Evolutionary conservation across 768 basidiomycete genomes (phyloP).

Genomic region (Phanerochaete carnosa): DNA sequence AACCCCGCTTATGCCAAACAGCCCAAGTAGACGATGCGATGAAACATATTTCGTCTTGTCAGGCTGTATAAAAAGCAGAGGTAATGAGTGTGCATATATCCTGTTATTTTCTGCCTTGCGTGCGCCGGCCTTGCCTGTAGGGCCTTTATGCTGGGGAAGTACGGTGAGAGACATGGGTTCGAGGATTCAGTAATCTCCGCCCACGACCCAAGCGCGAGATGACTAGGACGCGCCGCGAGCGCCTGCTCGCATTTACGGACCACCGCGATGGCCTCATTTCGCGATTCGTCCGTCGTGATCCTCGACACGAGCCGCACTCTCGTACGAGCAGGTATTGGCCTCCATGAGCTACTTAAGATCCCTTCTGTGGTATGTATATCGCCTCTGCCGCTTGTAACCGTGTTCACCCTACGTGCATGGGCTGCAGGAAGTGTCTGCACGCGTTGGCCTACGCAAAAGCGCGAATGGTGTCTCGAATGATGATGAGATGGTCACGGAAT

Average conservation of each 20-base stretch:
- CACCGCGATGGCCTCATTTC: constrained; percentile 34
- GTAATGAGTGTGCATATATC: constrained; percentile 72
- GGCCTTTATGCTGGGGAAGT: constrained; percentile 23
- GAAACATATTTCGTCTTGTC: constrained; percentile 37
- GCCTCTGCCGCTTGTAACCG: constrained; percentile 15
- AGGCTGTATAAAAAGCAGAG: constrained; percentile 43
- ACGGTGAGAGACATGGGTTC: constrained; percentile 46
- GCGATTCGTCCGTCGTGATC: constrained; percentile 77
- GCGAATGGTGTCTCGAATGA: constrained; percentile 26
- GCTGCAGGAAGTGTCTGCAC: constrained; percentile 69
- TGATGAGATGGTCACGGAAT: constrained; percentile 17
- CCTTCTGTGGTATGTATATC: constrained; percentile 63
- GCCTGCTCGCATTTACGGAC: neutral
- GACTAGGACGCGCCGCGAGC: neutral
- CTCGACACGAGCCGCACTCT: constrained; percentile 74
- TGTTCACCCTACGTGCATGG: neutral
- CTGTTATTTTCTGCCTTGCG: constrained; percentile 61
- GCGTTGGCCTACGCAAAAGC: constrained; percentile 65
- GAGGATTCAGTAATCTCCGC: neutral
- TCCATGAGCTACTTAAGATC: constrained; percentile 73
- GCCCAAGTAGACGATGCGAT: constrained; percentile 40
- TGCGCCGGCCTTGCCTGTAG: constrained; percentile 45
- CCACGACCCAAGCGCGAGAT: neutral
- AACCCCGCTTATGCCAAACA: constrained; percentile 44
- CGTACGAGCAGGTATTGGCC: constrained; percentile 74